phyloP scores from a whole-genome alignment of 2,329 filamentous ascomycete genomes.

The Sarocladium strictum region DNA sequence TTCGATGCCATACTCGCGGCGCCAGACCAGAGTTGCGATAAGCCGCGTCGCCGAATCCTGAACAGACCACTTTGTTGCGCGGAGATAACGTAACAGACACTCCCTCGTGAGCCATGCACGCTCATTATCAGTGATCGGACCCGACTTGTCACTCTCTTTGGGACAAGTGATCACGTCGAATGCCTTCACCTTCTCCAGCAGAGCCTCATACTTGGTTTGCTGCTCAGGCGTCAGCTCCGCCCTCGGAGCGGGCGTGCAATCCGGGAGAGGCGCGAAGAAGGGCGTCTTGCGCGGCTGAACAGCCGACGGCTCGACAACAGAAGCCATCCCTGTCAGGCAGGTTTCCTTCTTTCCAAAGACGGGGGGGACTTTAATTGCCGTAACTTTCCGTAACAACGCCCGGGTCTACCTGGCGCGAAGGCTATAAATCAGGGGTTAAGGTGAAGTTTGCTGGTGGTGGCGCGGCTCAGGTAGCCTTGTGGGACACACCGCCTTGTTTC shows the following conservation, averaged over 20 bases:
- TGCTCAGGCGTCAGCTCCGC: constrained; percentile 68
- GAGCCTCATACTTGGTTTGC: constrained; percentile 70
- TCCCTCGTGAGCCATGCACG: constrained; percentile 88
- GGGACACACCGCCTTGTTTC: neutral
- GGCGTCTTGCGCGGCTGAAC: constrained; percentile 42
- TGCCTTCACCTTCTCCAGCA: constrained; percentile 63
- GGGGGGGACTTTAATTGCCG: too few relatives aligned
- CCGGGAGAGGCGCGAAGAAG: constrained; percentile 49
- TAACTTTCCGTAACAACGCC: too few relatives aligned
- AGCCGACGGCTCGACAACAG: neutral
- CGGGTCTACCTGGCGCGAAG: too few relatives aligned
- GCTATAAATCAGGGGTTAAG: too few relatives aligned
- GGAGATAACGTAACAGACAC: constrained; percentile 86
- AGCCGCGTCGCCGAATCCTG: constrained; percentile 73
- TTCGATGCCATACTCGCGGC: constrained; percentile 81
- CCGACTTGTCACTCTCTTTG: constrained; percentile 49
- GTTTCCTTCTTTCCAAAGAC: too few relatives aligned
- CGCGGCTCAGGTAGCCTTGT: neutral
- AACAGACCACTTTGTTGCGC: constrained; percentile 85
- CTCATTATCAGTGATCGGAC: constrained; percentile 71
- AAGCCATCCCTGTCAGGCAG: neutral
- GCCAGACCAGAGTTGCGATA: constrained; percentile 76
- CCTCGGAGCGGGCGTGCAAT: constrained; percentile 49
- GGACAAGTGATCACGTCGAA: constrained; percentile 62
- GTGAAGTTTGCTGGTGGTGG: neutral